These are phyloP conservation scores for Geopyxis carbonaria DNA, from an alignment of 495 filamentous ascomycete genomes.

Conservation along the genomic window DNA sequence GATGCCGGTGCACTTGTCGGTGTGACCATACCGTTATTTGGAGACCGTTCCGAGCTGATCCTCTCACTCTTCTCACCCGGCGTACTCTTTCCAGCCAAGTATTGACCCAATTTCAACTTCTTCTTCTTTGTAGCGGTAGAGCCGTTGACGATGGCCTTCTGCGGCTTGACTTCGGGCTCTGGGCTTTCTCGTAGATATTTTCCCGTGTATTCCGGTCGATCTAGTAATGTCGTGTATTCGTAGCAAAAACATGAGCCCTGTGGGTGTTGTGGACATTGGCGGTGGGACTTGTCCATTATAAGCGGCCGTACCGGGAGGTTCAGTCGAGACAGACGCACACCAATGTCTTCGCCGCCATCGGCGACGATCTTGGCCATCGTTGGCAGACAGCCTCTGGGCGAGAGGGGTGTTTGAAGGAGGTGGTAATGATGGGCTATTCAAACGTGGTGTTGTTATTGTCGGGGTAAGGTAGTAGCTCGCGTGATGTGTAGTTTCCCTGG, in stretches of 20 bases:
- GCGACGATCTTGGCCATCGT: slow-evolving; percentile 24
- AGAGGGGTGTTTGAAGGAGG: no score
- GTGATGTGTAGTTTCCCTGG: no score
- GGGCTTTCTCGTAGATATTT: slow-evolving; percentile 25
- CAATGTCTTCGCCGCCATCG: slow-evolving; percentile 23
- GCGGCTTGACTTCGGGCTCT: slow-evolving; percentile 10
- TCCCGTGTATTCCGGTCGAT: slow-evolving; percentile 19
- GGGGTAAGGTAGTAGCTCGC: no score
- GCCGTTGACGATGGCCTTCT: slow-evolving; percentile 10
- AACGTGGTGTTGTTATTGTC: no score
- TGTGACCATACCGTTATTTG: slow-evolving; percentile 4
- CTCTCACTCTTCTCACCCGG: background rate
- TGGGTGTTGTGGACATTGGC: background rate
- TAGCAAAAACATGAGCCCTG: slow-evolving; percentile 19
- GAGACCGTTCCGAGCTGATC: slow-evolving; percentile 4
- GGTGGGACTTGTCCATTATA: slow-evolving; percentile 17
- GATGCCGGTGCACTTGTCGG: slow-evolving; percentile 4
- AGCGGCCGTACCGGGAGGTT: slow-evolving; percentile 18
- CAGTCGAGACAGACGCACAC: slow-evolving; percentile 20
- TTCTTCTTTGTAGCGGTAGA: slow-evolving; percentile 14
- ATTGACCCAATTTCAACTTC: slow-evolving; percentile 22
- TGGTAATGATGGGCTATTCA: no score
- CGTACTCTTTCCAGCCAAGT: slow-evolving; percentile 11
- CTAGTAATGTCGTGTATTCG: slow-evolving; percentile 21
- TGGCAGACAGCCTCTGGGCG: slow-evolving; percentile 4